phyloP scores from a whole-genome alignment of 164 flowering plant genomes.

The Akebia trifoliata region DNA sequence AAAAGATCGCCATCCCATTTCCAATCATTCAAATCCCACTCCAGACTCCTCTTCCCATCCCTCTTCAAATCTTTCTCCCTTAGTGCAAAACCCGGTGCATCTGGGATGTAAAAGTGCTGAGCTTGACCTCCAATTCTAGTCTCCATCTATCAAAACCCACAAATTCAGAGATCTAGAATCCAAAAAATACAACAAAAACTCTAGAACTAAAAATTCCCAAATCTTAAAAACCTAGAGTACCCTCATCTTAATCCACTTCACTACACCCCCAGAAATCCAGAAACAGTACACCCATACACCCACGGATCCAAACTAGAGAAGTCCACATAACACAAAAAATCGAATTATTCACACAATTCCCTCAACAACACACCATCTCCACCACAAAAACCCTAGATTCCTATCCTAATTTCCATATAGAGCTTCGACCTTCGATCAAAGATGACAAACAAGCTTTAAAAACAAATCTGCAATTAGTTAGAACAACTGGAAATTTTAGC shows the following conservation, averaged over 20 bases:
- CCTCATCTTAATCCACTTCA: not conserved
- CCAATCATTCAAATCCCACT: conserved; percentile 92
- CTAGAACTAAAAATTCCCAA: not conserved
- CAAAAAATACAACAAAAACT: not conserved
- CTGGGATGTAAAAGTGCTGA: conserved; percentile 37
- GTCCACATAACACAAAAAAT: conserved; percentile 33
- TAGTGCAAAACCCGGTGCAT: conserved; percentile 21
- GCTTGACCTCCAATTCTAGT: conserved; percentile 41
- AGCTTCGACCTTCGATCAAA: too few relatives aligned
- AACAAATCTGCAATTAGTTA: too few relatives aligned
- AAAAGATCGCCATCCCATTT: conserved; percentile 91
- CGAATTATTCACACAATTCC: not conserved
- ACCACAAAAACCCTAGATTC: not conserved
- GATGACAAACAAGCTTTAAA: too few relatives aligned
- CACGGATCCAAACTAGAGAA: conserved; percentile 38
- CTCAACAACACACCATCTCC: not conserved
- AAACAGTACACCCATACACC: conserved; percentile 37
- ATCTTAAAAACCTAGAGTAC: not conserved
- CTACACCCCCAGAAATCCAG: conserved; percentile 39
- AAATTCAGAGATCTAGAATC: conserved; percentile 4
- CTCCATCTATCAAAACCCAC: conserved; percentile 42
- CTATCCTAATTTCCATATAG: too few relatives aligned
- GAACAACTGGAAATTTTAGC: too few relatives aligned
- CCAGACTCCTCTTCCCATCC: conserved; percentile 46
- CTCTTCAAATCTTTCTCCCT: conserved; percentile 29